Evolutionary conservation across 2,329 filamentous ascomycete species (phyloP).

Genomic region (Trichoderma sp.): DNA sequence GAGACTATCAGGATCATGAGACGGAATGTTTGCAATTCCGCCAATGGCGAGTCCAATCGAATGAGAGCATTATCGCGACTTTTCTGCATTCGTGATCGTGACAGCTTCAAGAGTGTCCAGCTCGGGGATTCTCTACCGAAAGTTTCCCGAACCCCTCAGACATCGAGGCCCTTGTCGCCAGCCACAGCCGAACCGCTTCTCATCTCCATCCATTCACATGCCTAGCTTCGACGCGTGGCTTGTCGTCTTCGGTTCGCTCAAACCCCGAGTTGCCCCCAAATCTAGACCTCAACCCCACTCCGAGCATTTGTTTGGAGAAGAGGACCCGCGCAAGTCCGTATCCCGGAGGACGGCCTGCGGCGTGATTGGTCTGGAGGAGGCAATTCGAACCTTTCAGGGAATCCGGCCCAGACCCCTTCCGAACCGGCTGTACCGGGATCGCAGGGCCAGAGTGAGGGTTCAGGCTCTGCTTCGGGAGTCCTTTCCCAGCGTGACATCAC

Average conservation of each 20-base stretch:
- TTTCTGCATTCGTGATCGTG: not conserved
- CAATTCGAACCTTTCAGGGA: conserved; percentile 4
- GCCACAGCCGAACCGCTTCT: conserved; percentile 5
- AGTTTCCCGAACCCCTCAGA: not conserved
- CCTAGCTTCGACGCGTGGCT: not conserved
- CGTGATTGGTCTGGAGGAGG: conserved; percentile 8
- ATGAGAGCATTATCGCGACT: not conserved
- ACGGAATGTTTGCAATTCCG: conserved; percentile 5
- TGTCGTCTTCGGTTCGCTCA: not conserved
- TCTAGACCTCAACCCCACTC: not conserved
- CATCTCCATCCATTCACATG: not conserved
- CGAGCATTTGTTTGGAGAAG: not conserved
- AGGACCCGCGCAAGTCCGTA: conserved; percentile 12
- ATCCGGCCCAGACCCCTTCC: not conserved
- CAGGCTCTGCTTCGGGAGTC: not conserved
- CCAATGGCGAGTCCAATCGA: not conserved
- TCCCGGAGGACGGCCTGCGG: conserved; percentile 12
- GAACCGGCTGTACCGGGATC: conserved; percentile 13
- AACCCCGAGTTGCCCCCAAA: not conserved
- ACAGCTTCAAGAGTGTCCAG: not conserved
- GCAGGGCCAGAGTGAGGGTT: not conserved
- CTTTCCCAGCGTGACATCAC: conserved; percentile 10
- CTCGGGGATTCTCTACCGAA: conserved; percentile 7
- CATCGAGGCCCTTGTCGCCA: not conserved
- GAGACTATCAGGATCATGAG: not conserved